Percentiles rank a stretch among this genome's conserved stretches.
Evolutionary conservation across 2,329 filamentous ascomycete genomes (phyloP).

Genomic region (Aureobasidium sp.): DNA sequence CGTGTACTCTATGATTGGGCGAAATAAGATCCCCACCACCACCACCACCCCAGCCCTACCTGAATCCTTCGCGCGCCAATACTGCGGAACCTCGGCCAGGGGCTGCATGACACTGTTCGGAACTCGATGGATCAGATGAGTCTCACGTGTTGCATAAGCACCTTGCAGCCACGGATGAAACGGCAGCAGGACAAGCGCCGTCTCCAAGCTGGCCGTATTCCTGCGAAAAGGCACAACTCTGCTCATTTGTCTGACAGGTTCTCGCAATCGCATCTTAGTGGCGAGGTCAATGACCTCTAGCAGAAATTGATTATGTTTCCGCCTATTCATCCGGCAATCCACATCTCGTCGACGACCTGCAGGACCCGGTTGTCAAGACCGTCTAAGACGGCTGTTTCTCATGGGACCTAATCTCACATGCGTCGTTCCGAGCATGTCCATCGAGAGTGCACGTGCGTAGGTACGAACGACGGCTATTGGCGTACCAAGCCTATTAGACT

Average conservation of each 20-base stretch:
- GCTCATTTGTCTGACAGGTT: not conserved
- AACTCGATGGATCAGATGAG: not conserved
- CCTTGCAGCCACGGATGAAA: not conserved
- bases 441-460: not conserved
- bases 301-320: too few species aligned
- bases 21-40: not conserved
- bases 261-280: not conserved
- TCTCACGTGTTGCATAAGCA: not conserved
- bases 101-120: not conserved
- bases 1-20: not conserved
- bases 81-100: not conserved
- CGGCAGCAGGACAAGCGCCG: not conserved
- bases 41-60: not conserved
- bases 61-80: not conserved
- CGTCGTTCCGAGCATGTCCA: conserved; percentile 7
- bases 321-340: too few species aligned
- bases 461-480: conserved; percentile 1
- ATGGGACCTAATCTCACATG: not conserved
- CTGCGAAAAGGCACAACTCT: not conserved
- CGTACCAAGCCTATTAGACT: not conserved
- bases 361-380: not conserved
- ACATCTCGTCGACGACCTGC: not conserved
- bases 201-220: not conserved
- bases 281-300: not conserved
- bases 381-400: not conserved